Conservation (phyloP, 1,139 yeast species). For the Scheffersomyces quercinus region DNA sequence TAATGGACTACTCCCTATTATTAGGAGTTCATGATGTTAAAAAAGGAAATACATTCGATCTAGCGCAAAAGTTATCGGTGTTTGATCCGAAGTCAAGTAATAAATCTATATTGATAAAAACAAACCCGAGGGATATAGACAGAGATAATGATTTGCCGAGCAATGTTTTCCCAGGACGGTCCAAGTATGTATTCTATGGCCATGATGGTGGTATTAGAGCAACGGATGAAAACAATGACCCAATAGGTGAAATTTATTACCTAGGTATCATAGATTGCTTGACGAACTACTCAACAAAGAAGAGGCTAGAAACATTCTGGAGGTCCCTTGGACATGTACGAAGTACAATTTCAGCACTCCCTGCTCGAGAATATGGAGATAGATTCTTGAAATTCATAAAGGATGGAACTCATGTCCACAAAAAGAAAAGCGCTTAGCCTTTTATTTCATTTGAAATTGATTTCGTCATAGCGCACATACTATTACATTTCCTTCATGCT, state of each 20-base stretch:
- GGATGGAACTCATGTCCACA: conserved; percentile 25
- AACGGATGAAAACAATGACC: conserved; percentile 63
- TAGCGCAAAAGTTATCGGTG: conserved; percentile 39
- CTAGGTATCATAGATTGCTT: conserved; percentile 93
- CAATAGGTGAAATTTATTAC: conserved; percentile 74
- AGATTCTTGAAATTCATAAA: conserved; percentile 76
- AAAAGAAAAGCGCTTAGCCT: too few species aligned
- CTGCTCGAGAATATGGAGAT: conserved; percentile 86
- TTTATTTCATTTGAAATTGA: too few species aligned
- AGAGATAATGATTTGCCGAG: conserved; percentile 44
- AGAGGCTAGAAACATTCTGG: conserved; percentile 84
- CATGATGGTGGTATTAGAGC: conserved; percentile 88
- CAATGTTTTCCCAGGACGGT: conserved; percentile 50
- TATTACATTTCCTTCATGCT: too few species aligned
- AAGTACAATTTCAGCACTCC: conserved; percentile 80
- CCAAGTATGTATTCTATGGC: conserved; percentile 63
- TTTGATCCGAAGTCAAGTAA: conserved; percentile 49
- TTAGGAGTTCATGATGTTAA: conserved; percentile 82
- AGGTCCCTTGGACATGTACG: conserved; percentile 71
- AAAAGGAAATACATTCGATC: conserved; percentile 46
- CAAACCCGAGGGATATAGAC: conserved; percentile 49
- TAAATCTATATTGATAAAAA: conserved; percentile 43
- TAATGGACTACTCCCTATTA: conserved; percentile 92
- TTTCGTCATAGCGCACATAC: too few species aligned
- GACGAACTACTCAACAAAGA: conserved; percentile 77